These are phyloP conservation scores for Musa troglodytarum DNA, from an alignment of 176 grass and related monocot species.

Conservation along the genomic window DNA sequence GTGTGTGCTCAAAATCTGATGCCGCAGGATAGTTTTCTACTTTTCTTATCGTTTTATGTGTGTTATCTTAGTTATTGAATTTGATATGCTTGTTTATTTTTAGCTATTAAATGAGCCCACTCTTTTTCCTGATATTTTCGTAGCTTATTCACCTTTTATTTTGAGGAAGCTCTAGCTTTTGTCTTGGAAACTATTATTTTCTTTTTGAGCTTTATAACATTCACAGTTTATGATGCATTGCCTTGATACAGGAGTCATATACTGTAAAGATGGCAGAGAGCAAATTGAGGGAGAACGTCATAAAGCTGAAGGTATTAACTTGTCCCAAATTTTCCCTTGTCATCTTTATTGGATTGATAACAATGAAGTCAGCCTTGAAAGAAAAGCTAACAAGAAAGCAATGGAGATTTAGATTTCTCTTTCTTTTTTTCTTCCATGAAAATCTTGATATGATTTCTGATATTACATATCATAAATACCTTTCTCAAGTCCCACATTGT, in stretches of 20 bases:
- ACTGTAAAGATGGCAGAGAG: slow-evolving; percentile 62
- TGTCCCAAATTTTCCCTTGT: background rate
- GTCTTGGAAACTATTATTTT: background rate
- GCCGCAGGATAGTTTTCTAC: too few species aligned
- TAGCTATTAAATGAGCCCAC: background rate
- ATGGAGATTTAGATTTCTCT: too few species aligned
- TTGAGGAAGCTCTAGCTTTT: background rate
- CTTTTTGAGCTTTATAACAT: background rate
- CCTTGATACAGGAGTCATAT: slow-evolving; percentile 52
- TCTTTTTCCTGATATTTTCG: background rate
- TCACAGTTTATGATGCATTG: slow-evolving; percentile 2
- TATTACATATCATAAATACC: too few species aligned
- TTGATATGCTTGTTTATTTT: background rate
- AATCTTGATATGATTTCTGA: too few species aligned
- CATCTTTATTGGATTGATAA: slow-evolving; percentile 8
- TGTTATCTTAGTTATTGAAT: too few species aligned
- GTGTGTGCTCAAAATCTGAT: too few species aligned
- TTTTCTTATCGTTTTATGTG: too few species aligned
- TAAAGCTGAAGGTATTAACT: slow-evolving; percentile 66
- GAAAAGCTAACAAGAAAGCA: background rate
- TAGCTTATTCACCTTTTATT: too few species aligned
- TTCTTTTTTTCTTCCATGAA: too few species aligned
- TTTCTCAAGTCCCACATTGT: too few species aligned
- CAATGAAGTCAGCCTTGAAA: background rate
- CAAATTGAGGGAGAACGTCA: slow-evolving; percentile 81